A percentile compares a stretch with the other conserved stretches of the same genome.
phyloP scores from a whole-genome alignment of 331 rosid genomes.

The Saraca asoca region DNA sequence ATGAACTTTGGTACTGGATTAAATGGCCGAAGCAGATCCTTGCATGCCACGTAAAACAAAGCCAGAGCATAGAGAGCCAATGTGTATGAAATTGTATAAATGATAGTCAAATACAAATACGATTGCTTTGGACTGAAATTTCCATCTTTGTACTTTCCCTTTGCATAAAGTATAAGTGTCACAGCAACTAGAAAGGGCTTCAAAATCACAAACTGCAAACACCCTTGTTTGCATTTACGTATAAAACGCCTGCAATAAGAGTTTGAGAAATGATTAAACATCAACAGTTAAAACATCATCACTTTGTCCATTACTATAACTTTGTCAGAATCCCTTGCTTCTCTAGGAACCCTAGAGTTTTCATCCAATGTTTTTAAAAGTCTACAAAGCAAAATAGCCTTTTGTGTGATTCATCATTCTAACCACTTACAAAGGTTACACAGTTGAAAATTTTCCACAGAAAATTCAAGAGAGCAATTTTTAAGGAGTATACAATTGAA shows the following conservation, averaged over 20 bases:
- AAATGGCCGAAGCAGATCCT: slow-evolving; percentile 96
- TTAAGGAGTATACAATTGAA: neutral
- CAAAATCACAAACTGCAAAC: slow-evolving; percentile 96
- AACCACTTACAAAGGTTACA: neutral
- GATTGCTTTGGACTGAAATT: slow-evolving; percentile 88
- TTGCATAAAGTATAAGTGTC: slow-evolving; percentile 84
- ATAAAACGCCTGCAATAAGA: slow-evolving; percentile 86
- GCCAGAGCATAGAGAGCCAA: slow-evolving; percentile 91
- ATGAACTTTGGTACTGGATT: slow-evolving; percentile 97
- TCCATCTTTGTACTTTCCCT: slow-evolving; percentile 90
- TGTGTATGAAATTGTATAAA: slow-evolving; percentile 85
- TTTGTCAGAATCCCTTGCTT: slow-evolving; percentile 22
- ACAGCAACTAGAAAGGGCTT: slow-evolving; percentile 88
- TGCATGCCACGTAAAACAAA: slow-evolving; percentile 94
- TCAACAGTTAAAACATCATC: slow-evolving; percentile 20
- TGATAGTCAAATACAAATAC: slow-evolving; percentile 92
- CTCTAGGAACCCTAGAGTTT: slow-evolving; percentile 9
- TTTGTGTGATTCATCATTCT: slow-evolving; percentile 7
- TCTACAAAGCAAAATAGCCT: neutral
- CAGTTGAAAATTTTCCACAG: neutral
- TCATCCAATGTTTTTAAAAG: neutral
- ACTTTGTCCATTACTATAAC: slow-evolving; percentile 23
- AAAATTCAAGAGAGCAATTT: slow-evolving; percentile 8
- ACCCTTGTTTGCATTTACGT: slow-evolving; percentile 98
- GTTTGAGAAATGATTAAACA: slow-evolving; percentile 29